Base-by-base conservation (phyloP, 2,329 filamentous ascomycete genomes). In the Nakataea oryzae region DNA sequence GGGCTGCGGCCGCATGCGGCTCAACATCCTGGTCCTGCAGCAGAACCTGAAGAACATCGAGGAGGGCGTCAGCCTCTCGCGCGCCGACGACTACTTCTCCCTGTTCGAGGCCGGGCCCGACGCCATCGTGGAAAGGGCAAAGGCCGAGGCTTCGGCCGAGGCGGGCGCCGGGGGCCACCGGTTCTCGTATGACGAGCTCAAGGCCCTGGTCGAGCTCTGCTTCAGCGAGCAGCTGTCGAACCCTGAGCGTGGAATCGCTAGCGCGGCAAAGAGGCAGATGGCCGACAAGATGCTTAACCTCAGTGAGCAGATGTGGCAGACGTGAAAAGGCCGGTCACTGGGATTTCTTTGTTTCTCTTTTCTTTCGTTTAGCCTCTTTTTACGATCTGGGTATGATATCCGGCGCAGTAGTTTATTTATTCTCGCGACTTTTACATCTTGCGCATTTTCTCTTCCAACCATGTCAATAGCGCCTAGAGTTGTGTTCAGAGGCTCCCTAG, bases 11-110 rank as follows among this genome's bases (percentile, higher is more conserved):
- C 85, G 92, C 50, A 92, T 99, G 85, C 88, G 92, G 72, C 85
- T 97, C 69, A 96, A 99, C 72, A 91, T 97, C 59, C 82, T 97
- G 28, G 95, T 99, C 54, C 79, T 99, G 60, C 93, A 97, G 75
- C 95, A 99, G 72, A 97, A 96, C 69, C 84, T 99, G 62, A 96
- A 96, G 78, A 96, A 96, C 67, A 87, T 99, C 61, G 91, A 95
- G 73, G 80, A 84, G 2, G 83, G 82, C 11, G 87, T 90, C 3
- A 81, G 83, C 62, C 78, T 93, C 30, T 79, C 80, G 4, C 78
- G 84, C 47, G 84, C 87, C 1, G 81, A 84, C 26, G 81, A 83
- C 63, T 93, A 89, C 75, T 93, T 86, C 70, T 80, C 82, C 26
- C 73, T 93, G 50, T 91, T 90, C 69, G 81, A 82, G 56, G 75